A percentile compares a stretch with the other conserved stretches of the same genome.
phyloP scores from a whole-genome alignment of 2,329 filamentous ascomycete genomes.

The Alternaria metachromatica region DNA sequence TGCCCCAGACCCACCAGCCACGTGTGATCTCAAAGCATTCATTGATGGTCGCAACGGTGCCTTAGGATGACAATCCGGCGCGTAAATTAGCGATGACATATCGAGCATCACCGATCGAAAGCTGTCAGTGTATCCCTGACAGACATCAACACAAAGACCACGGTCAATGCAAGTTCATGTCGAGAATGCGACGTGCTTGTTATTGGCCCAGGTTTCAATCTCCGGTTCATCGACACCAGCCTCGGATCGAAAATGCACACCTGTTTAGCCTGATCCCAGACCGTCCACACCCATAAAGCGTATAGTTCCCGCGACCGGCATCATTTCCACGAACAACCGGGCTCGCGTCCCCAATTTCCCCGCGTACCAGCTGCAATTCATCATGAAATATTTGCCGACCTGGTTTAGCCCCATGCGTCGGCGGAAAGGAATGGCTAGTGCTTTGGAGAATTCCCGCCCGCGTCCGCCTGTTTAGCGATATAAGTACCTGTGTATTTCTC shows the following conservation, averaged over 20 bases:
- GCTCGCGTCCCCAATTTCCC: slow-evolving; percentile 20
- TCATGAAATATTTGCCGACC: slow-evolving; percentile 4
- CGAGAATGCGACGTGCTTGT: background rate
- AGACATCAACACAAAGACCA: background rate
- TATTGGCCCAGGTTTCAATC: background rate
- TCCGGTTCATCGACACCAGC: background rate
- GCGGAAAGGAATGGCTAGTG: slow-evolving; percentile 19
- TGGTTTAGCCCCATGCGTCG: slow-evolving; percentile 11
- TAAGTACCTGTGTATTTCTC: slow-evolving; percentile 19
- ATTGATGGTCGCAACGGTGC: background rate
- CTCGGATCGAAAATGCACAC: background rate
- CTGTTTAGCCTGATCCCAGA: slow-evolving; percentile 38
- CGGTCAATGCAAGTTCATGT: background rate
- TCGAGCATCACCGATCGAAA: background rate
- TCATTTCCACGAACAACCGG: slow-evolving; percentile 20
- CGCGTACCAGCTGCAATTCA: slow-evolving; percentile 22
- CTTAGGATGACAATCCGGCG: background rate
- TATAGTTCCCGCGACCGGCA: slow-evolving; percentile 22
- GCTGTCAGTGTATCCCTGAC: background rate
- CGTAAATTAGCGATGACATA: background rate
- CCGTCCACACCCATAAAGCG: slow-evolving; percentile 19
- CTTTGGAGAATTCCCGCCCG: slow-evolving; percentile 6
- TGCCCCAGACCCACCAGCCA: background rate
- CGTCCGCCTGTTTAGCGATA: slow-evolving; percentile 11
- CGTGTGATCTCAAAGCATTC: background rate